Percentiles rank a stretch among this genome's conserved stretches.
These are phyloP conservation scores for Clitocybe nebularis DNA, from an alignment of 1,284 basidiomycete genomes.

Conservation along the genomic window DNA sequence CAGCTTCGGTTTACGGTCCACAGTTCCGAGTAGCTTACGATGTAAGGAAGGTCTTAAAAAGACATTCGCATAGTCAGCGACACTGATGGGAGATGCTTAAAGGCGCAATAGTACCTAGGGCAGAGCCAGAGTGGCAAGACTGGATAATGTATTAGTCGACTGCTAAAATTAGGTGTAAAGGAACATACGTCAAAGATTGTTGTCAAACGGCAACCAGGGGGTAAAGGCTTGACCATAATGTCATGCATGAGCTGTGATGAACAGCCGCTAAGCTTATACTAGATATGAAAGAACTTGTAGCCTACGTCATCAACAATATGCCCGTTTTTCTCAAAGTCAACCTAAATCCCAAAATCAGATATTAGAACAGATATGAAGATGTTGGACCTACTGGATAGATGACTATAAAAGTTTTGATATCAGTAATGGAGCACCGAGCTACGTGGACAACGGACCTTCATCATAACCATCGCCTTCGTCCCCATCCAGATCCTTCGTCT, in stretches of 20 bases:
- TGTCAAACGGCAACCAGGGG: constrained; percentile 82
- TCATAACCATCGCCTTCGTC: constrained; percentile 66
- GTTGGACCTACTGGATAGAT: constrained; percentile 64
- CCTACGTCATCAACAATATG: constrained; percentile 84
- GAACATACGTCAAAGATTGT: constrained; percentile 78
- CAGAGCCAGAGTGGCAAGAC: constrained; percentile 71
- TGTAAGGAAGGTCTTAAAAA: constrained; percentile 52
- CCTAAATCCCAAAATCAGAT: constrained; percentile 17
- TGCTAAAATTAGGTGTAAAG: background rate
- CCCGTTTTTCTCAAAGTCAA: constrained; percentile 69
- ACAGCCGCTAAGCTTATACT: background rate
- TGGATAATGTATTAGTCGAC: constrained; percentile 20
- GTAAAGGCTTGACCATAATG: constrained; percentile 73
- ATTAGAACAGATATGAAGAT: background rate
- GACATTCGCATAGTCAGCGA: constrained; percentile 1
- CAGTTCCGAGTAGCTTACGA: constrained; percentile 36
- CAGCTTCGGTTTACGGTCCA: background rate
- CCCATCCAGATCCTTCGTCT: constrained; percentile 71
- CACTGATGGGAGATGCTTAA: background rate
- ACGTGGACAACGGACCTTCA: constrained; percentile 44
- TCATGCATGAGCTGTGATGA: constrained; percentile 56
- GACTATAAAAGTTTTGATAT: no score
- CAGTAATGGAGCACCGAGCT: no score
- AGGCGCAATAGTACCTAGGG: constrained; percentile 40
- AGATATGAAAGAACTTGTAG: constrained; percentile 11